Conservation (phyloP, 805 yeast genomes). For the Candida arabinofermentans region DNA sequence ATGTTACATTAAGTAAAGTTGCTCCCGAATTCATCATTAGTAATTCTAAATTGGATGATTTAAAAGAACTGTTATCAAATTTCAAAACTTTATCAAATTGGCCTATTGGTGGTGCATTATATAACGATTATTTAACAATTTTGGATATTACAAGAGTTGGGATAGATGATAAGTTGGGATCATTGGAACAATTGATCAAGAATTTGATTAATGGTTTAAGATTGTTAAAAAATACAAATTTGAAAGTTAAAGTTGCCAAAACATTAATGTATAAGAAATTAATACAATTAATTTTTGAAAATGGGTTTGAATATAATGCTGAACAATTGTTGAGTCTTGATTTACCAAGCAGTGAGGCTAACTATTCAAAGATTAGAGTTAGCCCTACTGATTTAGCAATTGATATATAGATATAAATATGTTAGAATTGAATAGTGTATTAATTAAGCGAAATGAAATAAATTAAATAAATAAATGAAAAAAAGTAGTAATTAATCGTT, state of each 20-base stretch:
- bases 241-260: slow-evolving; percentile 43
- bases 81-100: slow-evolving; percentile 45
- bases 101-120: slow-evolving; percentile 57
- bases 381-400: background rate
- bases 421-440: background rate
- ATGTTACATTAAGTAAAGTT: slow-evolving; percentile 46
- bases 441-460: background rate
- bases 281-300: slow-evolving; percentile 37
- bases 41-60: slow-evolving; percentile 28
- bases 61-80: slow-evolving; percentile 39
- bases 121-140: slow-evolving; percentile 43
- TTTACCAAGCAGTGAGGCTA: slow-evolving; percentile 43
- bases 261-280: slow-evolving; percentile 49
- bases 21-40: slow-evolving; percentile 71
- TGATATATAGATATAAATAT: background rate
- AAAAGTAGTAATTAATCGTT: background rate
- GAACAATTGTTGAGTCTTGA: slow-evolving; percentile 36
- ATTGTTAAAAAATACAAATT: slow-evolving; percentile 33
- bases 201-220: slow-evolving; percentile 45
- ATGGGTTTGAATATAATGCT: slow-evolving; percentile 25
- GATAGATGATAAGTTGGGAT: slow-evolving; percentile 1
- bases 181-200: slow-evolving; percentile 28
- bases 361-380: slow-evolving; percentile 30
- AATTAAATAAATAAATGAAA: background rate
- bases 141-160: slow-evolving; percentile 13